These are phyloP conservation scores for Mycena pura DNA, from an alignment of 768 basidiomycete species.

Conservation along the genomic window DNA sequence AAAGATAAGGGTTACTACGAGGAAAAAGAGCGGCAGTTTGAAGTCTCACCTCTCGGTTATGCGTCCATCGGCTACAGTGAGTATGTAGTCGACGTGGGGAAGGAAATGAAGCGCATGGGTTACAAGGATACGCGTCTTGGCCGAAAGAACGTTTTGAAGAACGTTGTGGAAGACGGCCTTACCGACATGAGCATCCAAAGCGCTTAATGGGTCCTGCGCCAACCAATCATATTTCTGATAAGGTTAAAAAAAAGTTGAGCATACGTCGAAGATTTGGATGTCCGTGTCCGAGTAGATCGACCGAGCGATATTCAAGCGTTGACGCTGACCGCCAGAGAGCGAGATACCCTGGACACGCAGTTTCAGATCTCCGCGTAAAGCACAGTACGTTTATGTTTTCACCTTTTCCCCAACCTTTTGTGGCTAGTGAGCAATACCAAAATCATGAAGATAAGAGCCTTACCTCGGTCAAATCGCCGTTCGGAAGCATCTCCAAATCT, in stretches of 20 bases:
- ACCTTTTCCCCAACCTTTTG: conserved; percentile 71
- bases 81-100: conserved; percentile 86
- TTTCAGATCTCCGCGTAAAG: not conserved
- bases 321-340: conserved; percentile 81
- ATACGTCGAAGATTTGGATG: conserved; percentile 83
- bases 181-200: conserved; percentile 92
- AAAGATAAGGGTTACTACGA: not conserved
- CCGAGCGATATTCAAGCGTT: conserved; percentile 85
- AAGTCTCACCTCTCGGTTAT: conserved; percentile 64
- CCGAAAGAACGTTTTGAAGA: conserved; percentile 63
- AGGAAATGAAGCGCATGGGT: conserved; percentile 93
- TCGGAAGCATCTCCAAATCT: conserved; percentile 77
- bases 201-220: conserved; percentile 79
- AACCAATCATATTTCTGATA: not conserved
- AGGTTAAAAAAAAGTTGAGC: conserved; percentile 20
- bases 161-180: conserved; percentile 88
- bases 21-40: not conserved
- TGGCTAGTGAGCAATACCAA: not conserved
- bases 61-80: conserved; percentile 75
- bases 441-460: not conserved
- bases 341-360: conserved; percentile 71
- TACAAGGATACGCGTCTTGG: conserved; percentile 86
- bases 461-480: conserved; percentile 78
- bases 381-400: not conserved
- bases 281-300: conserved; percentile 87